A percentile compares a stretch with the other conserved stretches of the same genome.
These are phyloP conservation scores for Citrullus mucosospermus DNA, from an alignment of 306 rosid genomes.

Conservation along the genomic window DNA sequence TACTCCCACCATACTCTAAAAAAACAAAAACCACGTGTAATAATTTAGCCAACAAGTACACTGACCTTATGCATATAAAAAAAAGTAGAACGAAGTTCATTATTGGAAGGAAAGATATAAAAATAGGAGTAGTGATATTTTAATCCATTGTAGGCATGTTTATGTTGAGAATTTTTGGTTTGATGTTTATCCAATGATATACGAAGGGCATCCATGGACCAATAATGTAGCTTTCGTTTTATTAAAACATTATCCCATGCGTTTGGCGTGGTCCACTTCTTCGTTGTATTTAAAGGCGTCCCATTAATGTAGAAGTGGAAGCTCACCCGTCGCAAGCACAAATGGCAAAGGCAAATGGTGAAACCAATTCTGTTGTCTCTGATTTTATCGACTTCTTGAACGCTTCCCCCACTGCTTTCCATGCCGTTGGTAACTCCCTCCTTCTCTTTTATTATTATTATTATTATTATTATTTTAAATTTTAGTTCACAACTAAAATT, in stretches of 20 bases:
- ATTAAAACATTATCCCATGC: background rate
- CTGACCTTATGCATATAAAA: no score
- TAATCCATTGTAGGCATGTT: no score
- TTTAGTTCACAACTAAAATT: no score
- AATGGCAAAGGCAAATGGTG: constrained; percentile 29
- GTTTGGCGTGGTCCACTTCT: background rate
- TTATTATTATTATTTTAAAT: no score
- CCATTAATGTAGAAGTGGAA: background rate
- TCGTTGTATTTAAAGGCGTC: background rate
- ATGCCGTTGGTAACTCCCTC: constrained; percentile 61
- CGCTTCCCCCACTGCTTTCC: constrained; percentile 89
- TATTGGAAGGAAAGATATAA: no score
- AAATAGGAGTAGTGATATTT: no score
- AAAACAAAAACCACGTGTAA: no score
- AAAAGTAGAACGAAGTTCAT: no score
- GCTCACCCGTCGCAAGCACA: background rate
- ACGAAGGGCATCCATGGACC: background rate
- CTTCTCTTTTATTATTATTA: no score
- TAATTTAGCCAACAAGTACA: no score
- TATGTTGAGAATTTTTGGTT: background rate
- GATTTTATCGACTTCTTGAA: constrained; percentile 73
- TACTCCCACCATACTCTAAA: no score
- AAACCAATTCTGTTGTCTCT: constrained; percentile 33
- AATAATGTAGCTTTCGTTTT: background rate
- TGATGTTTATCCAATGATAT: background rate